Conservation (phyloP, 2,329 filamentous ascomycete species). For the Chaetomium strumarium region DNA sequence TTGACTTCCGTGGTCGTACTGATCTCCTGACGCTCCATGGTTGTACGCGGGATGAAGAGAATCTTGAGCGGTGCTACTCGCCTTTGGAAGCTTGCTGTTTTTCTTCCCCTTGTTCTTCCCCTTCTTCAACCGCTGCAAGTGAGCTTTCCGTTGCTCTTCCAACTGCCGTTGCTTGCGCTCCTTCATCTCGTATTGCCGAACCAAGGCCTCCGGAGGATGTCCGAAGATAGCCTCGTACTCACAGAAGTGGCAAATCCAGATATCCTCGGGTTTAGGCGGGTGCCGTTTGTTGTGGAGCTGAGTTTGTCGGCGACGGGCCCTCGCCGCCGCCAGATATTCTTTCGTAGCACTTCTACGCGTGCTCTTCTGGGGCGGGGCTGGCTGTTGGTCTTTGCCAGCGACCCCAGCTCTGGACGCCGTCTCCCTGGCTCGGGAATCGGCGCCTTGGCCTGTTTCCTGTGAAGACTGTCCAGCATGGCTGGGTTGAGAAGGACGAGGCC, state of each 20-base stretch:
- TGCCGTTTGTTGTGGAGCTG: constrained; percentile 71
- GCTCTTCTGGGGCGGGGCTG: constrained; percentile 42
- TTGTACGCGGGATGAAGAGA: constrained; percentile 15
- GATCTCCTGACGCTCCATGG: constrained; percentile 23
- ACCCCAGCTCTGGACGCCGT: constrained; percentile 1
- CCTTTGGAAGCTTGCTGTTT: constrained; percentile 59
- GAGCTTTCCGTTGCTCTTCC: constrained; percentile 88
- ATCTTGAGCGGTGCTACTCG: constrained; percentile 34
- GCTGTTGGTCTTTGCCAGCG: constrained; percentile 9
- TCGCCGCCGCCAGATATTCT: constrained; percentile 68
- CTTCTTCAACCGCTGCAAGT: constrained; percentile 59
- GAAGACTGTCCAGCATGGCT: constrained; percentile 14
- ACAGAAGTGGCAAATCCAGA: constrained; percentile 97
- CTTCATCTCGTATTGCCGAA: constrained; percentile 90
- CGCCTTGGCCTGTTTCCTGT: constrained; percentile 13
- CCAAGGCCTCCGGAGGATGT: constrained; percentile 74
- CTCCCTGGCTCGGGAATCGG: constrained; percentile 13
- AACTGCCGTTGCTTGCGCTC: constrained; percentile 79
- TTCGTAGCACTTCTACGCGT: constrained; percentile 61
- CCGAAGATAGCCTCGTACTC: constrained; percentile 97
- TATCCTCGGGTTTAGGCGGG: constrained; percentile 62
- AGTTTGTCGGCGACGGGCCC: constrained; percentile 70
- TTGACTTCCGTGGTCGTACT: constrained; percentile 21
- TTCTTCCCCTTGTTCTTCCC: constrained; percentile 79
- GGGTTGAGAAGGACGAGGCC: constrained; percentile 13